Evolutionary conservation across 2,329 filamentous ascomycete species (phyloP).

Genomic region (Sclerotinia trifoliorum): DNA sequence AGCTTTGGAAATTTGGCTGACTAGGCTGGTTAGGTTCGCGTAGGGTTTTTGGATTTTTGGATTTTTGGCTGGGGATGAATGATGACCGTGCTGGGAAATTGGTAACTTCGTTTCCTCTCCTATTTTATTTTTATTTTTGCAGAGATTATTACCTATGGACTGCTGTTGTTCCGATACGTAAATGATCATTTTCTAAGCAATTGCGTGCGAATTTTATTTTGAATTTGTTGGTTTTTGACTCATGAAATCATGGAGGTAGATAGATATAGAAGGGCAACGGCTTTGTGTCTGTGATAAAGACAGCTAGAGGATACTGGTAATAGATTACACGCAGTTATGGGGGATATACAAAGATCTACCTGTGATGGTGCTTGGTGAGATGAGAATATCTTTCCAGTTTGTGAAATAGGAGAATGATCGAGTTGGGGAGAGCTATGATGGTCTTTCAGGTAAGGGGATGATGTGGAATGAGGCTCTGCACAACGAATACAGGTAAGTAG

Average conservation of each 20-base stretch:
- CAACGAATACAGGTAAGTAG: background rate
- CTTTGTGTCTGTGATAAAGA: background rate
- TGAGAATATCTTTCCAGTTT: background rate
- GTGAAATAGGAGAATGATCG: background rate
- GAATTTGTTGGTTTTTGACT: background rate
- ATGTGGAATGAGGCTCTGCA: background rate
- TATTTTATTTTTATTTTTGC: background rate
- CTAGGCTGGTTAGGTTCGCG: background rate
- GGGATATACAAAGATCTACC: background rate
- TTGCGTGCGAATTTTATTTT: too few relatives aligned
- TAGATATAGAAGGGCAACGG: background rate
- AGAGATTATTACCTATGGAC: background rate
- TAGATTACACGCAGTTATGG: background rate
- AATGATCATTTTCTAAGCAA: background rate
- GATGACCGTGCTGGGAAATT: slow-evolving; percentile 11
- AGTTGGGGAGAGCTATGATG: background rate
- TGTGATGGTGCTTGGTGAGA: background rate
- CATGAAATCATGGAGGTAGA: background rate
- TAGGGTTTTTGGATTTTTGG: background rate
- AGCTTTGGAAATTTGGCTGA: background rate
- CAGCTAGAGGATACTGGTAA: background rate
- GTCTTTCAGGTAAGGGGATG: background rate
- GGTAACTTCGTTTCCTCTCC: background rate
- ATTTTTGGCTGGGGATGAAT: background rate
- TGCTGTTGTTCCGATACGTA: too few relatives aligned